Evolutionary conservation across 2,329 filamentous ascomycete genomes (phyloP), one percentile per base, ranked within the genome.

Genomic region (Lecanosticta acicola): DNA sequence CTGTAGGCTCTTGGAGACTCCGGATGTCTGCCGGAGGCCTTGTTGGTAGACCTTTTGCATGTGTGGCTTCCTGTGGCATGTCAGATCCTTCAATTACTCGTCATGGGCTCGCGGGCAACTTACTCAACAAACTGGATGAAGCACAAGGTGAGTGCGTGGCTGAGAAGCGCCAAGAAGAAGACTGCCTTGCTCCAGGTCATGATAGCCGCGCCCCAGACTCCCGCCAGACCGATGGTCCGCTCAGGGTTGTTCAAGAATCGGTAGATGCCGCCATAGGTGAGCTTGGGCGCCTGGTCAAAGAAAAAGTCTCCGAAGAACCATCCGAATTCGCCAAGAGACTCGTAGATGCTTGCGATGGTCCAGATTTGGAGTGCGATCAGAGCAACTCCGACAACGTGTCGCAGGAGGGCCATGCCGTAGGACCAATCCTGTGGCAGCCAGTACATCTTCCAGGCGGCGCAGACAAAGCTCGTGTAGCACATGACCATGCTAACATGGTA

Each of bases 231-330:
- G 54, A 98, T 84, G 32, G 97, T 83, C 46, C 91, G 84, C 67
- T 98, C 93, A 0, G 93, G 93, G 62, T 97, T 98, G 71, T 98
- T 98, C 56, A 98, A 75, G 70, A 94, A 98, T 39, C 93, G 88
- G 67, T 98, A 98, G 60, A 98, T 98, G 51, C 91, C 94, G 57
- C 85, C 89, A 69, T 98, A 98, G 0, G 87, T 97, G 51, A 97
- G 76, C 68, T 93, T 94, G 10, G 84, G 84, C 9, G 83, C 80
- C 51, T 96, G 88, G 64, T 93, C 96, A 75, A 98, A 97, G 75
- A 98, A 97, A 73, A 97, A 98, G 65, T 98, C 93, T 14, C 93
- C 93, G 62, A 90, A 97, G 74, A 97, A 97, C 91, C 91, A 98
- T 59, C 93, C 93, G 61, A 97, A 98, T 63, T 98, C 93, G 46